These are phyloP conservation scores for Ceratonia siliqua DNA, from an alignment of 306 rosid genomes.

Conservation along the genomic window DNA sequence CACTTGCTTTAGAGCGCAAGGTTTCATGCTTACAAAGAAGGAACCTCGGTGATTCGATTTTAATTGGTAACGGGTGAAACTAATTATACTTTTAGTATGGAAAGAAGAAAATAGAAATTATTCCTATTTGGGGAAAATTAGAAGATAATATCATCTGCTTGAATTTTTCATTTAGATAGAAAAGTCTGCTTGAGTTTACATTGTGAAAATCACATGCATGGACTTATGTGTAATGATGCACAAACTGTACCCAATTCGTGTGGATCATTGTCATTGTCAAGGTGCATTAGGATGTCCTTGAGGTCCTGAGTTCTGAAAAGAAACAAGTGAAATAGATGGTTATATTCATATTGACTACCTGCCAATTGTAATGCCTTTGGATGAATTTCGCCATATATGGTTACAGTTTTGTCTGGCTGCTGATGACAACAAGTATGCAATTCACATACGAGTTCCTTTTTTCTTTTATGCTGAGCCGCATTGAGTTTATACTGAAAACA, in stretches of 20 bases:
- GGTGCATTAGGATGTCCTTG: background rate
- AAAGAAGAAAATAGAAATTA: too few species aligned
- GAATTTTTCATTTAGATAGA: background rate
- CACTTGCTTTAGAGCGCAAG: background rate
- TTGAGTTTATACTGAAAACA: background rate
- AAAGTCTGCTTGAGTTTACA: background rate
- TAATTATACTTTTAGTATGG: background rate
- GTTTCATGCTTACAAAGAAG: background rate
- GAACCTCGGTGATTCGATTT: background rate
- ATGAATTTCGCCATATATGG: background rate
- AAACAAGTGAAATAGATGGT: background rate
- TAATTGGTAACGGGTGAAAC: background rate
- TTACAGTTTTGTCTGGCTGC: background rate
- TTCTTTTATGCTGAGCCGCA: background rate
- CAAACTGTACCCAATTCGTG: background rate
- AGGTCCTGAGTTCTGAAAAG: background rate
- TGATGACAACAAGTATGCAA: background rate
- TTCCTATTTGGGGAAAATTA: background rate
- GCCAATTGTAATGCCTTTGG: background rate
- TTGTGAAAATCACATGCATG: background rate
- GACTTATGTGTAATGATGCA: background rate
- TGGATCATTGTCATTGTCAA: background rate
- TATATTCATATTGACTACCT: background rate
- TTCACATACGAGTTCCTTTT: background rate
- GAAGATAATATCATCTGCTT: background rate